phyloP scores from a whole-genome alignment of 2,329 filamentous ascomycete species.

The Scedosporium dehoogii region DNA sequence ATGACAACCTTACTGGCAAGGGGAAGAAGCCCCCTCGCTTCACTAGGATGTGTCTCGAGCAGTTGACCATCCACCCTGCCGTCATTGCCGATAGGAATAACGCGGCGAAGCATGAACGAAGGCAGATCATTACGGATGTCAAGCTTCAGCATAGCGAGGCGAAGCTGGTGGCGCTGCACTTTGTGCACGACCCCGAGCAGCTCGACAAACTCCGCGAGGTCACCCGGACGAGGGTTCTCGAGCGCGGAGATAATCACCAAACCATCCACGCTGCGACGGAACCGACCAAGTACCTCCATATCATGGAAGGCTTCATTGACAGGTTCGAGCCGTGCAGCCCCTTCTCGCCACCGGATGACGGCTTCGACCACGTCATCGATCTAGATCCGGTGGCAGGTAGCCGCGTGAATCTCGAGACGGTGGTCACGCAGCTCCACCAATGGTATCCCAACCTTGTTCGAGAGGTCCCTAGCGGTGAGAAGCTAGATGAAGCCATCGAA shows the following conservation, averaged over 20 bases:
- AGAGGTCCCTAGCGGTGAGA: conserved; percentile 58
- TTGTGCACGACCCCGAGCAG: conserved; percentile 70
- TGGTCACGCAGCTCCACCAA: conserved; percentile 62
- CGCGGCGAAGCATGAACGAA: conserved; percentile 75
- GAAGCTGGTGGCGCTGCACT: conserved; percentile 77
- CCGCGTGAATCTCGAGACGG: conserved; percentile 72
- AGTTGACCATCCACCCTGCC: conserved; percentile 55
- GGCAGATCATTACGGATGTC: conserved; percentile 78
- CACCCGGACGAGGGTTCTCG: conserved; percentile 69
- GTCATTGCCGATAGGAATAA: conserved; percentile 95
- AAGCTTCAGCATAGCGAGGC: conserved; percentile 50
- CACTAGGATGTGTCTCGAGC: conserved; percentile 56
- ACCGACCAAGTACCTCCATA: conserved; percentile 63
- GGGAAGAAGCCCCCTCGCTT: conserved; percentile 65
- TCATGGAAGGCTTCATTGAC: conserved; percentile 90
- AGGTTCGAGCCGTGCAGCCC: conserved; percentile 73
- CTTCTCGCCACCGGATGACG: conserved; percentile 59
- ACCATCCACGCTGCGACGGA: conserved; percentile 83
- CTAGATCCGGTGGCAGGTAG: conserved; percentile 71
- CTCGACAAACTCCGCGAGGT: conserved; percentile 64
- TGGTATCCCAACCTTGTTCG: conserved; percentile 68
- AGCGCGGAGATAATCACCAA: conserved; percentile 91
- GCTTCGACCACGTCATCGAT: conserved; percentile 77
- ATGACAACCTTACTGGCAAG: conserved; percentile 85
- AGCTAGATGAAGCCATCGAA: conserved; percentile 72